Percentiles rank a stretch among this genome's conserved stretches.
Conservation (phyloP, 768 basidiomycete genomes). For the Lentinula guzmanii region DNA sequence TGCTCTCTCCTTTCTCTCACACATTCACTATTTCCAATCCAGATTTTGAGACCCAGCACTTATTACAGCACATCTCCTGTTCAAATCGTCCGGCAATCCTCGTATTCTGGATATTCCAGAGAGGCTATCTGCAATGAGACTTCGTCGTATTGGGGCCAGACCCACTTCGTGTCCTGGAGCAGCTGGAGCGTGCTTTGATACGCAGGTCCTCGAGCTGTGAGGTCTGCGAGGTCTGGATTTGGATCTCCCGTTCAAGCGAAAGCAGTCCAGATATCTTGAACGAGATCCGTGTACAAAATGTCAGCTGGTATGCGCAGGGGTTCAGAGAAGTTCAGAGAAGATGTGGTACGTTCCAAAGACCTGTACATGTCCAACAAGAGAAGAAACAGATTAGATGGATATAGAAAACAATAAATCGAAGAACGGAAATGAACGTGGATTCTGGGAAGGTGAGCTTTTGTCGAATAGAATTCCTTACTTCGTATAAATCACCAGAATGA, state of each 20-base stretch:
- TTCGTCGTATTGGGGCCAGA: not conserved
- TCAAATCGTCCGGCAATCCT: constrained; percentile 1
- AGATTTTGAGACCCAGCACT: not conserved
- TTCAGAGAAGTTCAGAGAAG: constrained; percentile 8
- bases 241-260: constrained; percentile 4
- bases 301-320: constrained; percentile 10
- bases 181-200: constrained; percentile 1
- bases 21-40: not conserved
- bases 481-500: constrained; percentile 15
- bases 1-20: not conserved
- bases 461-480: constrained; percentile 2
- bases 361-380: not conserved
- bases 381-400: not conserved
- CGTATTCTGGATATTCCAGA: not conserved
- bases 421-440: not conserved
- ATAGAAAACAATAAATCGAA: not conserved
- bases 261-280: constrained; percentile 2
- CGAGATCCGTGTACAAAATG: constrained; percentile 6
- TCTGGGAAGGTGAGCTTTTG: not conserved
- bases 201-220: constrained; percentile 1
- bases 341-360: constrained; percentile 16
- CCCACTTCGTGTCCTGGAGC: not conserved
- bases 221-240: not conserved
- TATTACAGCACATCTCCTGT: constrained; percentile 4
- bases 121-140: not conserved